These are phyloP conservation scores for Saturnispora sekii DNA, from an alignment of 805 yeast species.

Conservation along the genomic window DNA sequence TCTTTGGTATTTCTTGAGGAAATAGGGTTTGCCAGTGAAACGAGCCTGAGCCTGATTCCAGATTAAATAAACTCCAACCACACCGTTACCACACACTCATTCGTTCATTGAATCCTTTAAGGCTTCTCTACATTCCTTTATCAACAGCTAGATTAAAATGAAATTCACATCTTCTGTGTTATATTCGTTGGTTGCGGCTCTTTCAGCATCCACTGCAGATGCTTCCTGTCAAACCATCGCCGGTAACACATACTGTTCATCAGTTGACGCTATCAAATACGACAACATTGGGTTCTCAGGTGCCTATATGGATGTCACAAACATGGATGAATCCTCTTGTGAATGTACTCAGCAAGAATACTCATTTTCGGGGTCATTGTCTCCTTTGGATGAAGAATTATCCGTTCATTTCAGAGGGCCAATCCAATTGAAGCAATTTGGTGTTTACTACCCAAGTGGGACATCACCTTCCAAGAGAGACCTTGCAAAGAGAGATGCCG, in stretches of 20 bases:
- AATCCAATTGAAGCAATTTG: slow-evolving; percentile 68
- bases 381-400: slow-evolving; percentile 81
- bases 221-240: slow-evolving; percentile 30
- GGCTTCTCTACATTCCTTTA: background rate
- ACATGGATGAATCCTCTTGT: slow-evolving; percentile 56
- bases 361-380: slow-evolving; percentile 59
- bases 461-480: slow-evolving; percentile 27
- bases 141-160: slow-evolving; percentile 7
- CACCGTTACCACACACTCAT: too few species aligned
- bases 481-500: slow-evolving; percentile 14
- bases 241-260: slow-evolving; percentile 81
- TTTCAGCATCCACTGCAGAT: slow-evolving; percentile 16
- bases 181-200: slow-evolving; percentile 9
- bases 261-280: slow-evolving; percentile 47
- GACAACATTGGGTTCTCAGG: slow-evolving; percentile 77
- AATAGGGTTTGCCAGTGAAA: too few species aligned
- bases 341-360: slow-evolving; percentile 49
- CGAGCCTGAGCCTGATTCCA: too few species aligned
- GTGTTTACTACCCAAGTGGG: slow-evolving; percentile 72
- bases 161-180: slow-evolving; percentile 10
- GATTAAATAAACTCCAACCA: too few species aligned
- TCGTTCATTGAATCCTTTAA: too few species aligned
- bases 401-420: slow-evolving; percentile 92
- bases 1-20: too few species aligned
- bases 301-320: slow-evolving; percentile 59